Base-by-base conservation (phyloP, 2,329 filamentous ascomycete genomes). In the Emmonsiellopsis sp. region DNA sequence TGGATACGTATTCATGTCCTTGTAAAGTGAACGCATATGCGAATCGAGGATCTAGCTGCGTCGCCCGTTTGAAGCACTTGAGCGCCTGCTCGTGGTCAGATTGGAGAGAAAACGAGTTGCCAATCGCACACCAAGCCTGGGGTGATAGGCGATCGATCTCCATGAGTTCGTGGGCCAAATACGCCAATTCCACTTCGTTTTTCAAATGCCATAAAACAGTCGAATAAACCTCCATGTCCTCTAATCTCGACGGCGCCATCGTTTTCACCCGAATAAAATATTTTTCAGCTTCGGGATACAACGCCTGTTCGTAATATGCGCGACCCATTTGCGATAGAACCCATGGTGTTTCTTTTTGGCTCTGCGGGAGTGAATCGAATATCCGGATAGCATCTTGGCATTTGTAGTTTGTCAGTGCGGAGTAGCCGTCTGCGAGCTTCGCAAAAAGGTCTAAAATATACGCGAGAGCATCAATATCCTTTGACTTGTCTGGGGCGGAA, bases 201-300 rank as follows among this genome's bases (percentile, higher is more conserved):
- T 95, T 95, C 57, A 96, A 74, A 68, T 96, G 91, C 93, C 94
- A 98, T n/a, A 98, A 78, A n/a, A 95, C 86, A 0, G 93, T 98
- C 11, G 92, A 97, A 71, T 95, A 98, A 37, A 97, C 85, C 66
- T 98, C 93, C 91, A 97, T 96, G 64, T 96, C 91, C 65, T 95
- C 87, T 44, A 94, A 77, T 3, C 88, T 83, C 1, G 88, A 87
- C 1, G 92, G 92, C 10, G 88, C 85, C 60, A 93, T 77, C 34
- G 85, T 81, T 49, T 89, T 84, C 59, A 98, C 81, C 53, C 84
- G 83, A 54, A 83, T 79, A 68, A 95, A 98, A 63, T 85, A 87
- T 58, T 87, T 88, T 66, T 95, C 92, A 2, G 93, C 89, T 58
- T 95, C 88, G 2, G 77, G 75, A 65, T 97, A 96, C 59, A 86